These are phyloP conservation scores for Boletus edulis DNA, from an alignment of 768 basidiomycete species.

Conservation along the genomic window DNA sequence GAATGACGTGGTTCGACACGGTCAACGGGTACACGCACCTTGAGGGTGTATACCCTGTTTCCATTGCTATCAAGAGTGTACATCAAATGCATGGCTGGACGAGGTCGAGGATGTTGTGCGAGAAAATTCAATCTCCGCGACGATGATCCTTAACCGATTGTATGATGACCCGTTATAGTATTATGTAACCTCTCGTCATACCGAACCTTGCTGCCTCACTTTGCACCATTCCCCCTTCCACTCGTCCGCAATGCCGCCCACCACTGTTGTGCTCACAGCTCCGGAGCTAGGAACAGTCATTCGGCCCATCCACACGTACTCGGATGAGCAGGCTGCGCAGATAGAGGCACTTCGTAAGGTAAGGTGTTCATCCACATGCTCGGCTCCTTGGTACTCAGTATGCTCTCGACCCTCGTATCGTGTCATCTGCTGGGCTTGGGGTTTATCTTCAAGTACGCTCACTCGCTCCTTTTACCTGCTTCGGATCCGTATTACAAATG, in stretches of 20 bases:
- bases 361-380: slow-evolving; percentile 10
- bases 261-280: slow-evolving; percentile 47
- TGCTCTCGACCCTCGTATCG: background rate
- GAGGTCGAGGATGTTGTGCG: background rate
- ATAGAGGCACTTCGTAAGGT: slow-evolving; percentile 65
- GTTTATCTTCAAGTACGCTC: slow-evolving; percentile 52
- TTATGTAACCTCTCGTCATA: background rate
- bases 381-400: background rate
- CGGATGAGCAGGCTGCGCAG: slow-evolving; percentile 57
- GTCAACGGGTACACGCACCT: slow-evolving; percentile 48
- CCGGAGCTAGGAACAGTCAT: slow-evolving; percentile 55
- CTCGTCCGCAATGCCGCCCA: slow-evolving; percentile 35
- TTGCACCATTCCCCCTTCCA: background rate
- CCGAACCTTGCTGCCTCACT: too few species aligned
- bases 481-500: slow-evolving; percentile 72
- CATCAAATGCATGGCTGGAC: slow-evolving; percentile 89
- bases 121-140: slow-evolving; percentile 17
- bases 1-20: background rate
- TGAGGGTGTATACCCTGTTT: slow-evolving; percentile 88
- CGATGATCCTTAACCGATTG: background rate
- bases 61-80: slow-evolving; percentile 79
- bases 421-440: background rate
- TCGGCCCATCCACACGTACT: slow-evolving; percentile 56
- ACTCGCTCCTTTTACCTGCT: slow-evolving; percentile 58
- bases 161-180: background rate